Evolutionary conservation across 1,284 basidiomycete genomes (phyloP).

Genomic region (Ganoderma sinense): DNA sequence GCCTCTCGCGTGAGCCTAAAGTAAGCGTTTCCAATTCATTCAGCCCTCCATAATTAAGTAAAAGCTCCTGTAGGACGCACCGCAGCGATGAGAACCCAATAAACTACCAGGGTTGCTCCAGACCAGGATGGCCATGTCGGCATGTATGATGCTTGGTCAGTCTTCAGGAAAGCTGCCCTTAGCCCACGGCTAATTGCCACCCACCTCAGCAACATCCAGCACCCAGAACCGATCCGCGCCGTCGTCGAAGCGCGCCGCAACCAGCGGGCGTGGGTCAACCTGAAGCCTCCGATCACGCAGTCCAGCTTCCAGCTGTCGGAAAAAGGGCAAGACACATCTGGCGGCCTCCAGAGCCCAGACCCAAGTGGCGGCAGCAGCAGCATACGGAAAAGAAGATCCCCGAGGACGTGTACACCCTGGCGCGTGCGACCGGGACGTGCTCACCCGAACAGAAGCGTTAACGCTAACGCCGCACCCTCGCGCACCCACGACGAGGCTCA

Average conservation of each 20-base stretch:
- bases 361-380: background rate
- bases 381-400: background rate
- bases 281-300: background rate
- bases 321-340: background rate
- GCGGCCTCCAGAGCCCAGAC: background rate
- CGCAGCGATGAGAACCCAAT: background rate
- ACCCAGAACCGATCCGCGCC: background rate
- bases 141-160: background rate
- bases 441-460: background rate
- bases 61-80: background rate
- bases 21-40: background rate
- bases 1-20: background rate
- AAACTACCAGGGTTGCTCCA: background rate
- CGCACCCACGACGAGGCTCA: background rate
- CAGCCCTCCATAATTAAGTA: background rate
- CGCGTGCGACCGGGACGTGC: background rate
- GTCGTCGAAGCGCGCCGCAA: background rate
- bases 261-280: background rate
- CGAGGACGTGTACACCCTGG: background rate
- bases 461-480: background rate
- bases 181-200: background rate
- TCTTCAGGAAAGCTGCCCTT: background rate
- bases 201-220: background rate
- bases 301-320: background rate
- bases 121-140: background rate